Evolutionary conservation across 192 early-diverging fungal genomes (phyloP), one percentile per base, ranked within the genome.

Genomic region (Backusella australiensis): DNA sequence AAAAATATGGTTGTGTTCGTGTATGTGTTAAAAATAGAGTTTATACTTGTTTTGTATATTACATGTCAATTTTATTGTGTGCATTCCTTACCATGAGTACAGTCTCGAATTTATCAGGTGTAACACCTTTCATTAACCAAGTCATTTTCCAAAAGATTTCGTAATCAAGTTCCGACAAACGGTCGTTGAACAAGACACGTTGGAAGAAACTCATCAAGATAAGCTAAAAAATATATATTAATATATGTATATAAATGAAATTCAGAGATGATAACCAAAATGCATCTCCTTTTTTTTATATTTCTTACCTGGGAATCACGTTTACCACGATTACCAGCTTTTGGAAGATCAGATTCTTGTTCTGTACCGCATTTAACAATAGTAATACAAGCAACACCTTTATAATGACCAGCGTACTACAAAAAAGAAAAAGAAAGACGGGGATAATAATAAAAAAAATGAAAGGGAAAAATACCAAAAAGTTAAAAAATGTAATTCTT

Each of bases 121-220:
- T 94, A 8, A 96, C 93, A 63, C 95, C 94, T 73, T 89, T 93
- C 70, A 97, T 78, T 34, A 84, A 78, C 74, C 73, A 78, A 73
- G 89, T 83, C 68, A 97, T 90, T 80, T 95, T 94, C 85, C 89
- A 87, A 85, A 97, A 98, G 68, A 98, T 77, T 46, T 98, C 97
- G 86, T 92, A 96, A 80, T 99, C 96, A 41, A 99, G 82, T 39
- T 93, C 89, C 11, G 90, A 92, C 88, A 99, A 93, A 72, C 93
- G 90, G 72, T 98, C 97, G 75, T 97, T 92, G 83, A 90, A 91
- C 65, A 89, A 82, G 34, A 91, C 85, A 66, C 93, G 89, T 75
- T 92, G 93, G 76, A 97, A 90, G 86, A 94, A 99, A 52, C 91
- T 88, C 97, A 99, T 99, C 78, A 99, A 83, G 71, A 99, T 93